Evolutionary conservation across 352 stramenopile genomes (phyloP), one percentile per base, ranked within the genome.

Genomic region (Phytophthora lateralis): DNA sequence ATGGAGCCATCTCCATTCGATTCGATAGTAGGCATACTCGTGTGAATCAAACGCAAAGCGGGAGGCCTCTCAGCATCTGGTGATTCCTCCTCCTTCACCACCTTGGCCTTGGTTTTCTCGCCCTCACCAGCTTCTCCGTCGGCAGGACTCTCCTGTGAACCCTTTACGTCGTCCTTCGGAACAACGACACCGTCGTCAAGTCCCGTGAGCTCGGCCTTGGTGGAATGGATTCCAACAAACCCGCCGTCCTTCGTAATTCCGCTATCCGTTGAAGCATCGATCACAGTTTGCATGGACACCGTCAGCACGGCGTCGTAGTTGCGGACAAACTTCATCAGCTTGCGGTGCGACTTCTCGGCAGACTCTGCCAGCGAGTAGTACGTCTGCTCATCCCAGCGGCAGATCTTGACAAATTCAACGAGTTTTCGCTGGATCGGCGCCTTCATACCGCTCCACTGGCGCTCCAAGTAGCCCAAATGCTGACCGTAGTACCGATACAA

Each of bases 361-460:
- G 96, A 98, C 54, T 99, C 98, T 9, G 94, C 95, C 18, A 99
- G 75, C 35, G 97, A 97, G 81, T 99, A 99, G 71, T 99, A 99
- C 21, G 96, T 99, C 72, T 99, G 97, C 57, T 99, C 97, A 67
- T 99, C 98, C 98, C 98, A 99, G 49, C 97, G 98, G 29, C 88
- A 95, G 29, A 99, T 92, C 63, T 99, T 99, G 30, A 98, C 90
- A 75, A 99, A 98, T 53, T 99, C 96, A 67, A 98, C 92, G 4
- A 99, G 65, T 66, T 98, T 96, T 29, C 95, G 96, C 78, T 99
- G 95, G 58, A 99, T 98, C 15, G 96, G 97, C 3, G 78, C 80
- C 52, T 96, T 94, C 0, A 98, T 64, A n/a, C 81, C 80, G 34
- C 84, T 82, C 86, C 78, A 91, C 82, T 96, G 75, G 64, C 78